A percentile compares a stretch with the other conserved stretches of the same genome.
Conservation (phyloP, 345 rosid species). For the Passiflora organensis region DNA sequence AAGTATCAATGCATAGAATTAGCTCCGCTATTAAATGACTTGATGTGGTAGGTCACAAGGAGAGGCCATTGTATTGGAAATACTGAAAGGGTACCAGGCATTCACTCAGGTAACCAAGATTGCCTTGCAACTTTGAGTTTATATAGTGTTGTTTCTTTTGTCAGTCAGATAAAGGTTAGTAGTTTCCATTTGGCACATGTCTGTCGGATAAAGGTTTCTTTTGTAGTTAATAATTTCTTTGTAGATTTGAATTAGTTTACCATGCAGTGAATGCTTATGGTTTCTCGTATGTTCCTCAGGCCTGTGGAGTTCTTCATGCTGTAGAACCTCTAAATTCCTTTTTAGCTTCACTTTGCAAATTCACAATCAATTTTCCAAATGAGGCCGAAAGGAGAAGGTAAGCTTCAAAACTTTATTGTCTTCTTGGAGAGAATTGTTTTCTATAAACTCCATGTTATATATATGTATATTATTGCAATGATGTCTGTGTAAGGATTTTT, state of each 20-base stretch:
- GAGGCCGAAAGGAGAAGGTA: conserved; percentile 80
- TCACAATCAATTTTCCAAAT: conserved; percentile 75
- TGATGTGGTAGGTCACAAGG: conserved; percentile 85
- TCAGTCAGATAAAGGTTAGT: neutral
- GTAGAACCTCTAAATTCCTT: conserved; percentile 93
- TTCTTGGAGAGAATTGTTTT: no score
- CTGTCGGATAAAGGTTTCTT: neutral
- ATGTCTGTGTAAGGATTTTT: no score
- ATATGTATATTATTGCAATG: no score
- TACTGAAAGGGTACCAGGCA: conserved; percentile 96
- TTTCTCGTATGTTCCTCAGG: conserved; percentile 45
- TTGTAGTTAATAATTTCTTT: conserved; percentile 1
- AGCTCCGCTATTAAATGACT: conserved; percentile 22
- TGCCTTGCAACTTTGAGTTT: conserved; percentile 2
- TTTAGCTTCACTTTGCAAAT: conserved; percentile 94
- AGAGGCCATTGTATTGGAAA: conserved; percentile 95
- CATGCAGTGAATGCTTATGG: conserved; percentile 5
- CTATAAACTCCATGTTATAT: no score
- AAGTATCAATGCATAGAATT: conserved; percentile 4
- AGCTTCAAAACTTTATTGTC: no score
- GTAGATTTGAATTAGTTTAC: conserved; percentile 6
- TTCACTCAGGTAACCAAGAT: conserved; percentile 75
- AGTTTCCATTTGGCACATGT: neutral
- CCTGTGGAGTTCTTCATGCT: conserved; percentile 97
- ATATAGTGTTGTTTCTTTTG: neutral